A percentile compares a stretch with the other conserved stretches of the same genome.
Conservation (phyloP, 768 basidiomycete genomes). For the Gloeostereum incarnatum region DNA sequence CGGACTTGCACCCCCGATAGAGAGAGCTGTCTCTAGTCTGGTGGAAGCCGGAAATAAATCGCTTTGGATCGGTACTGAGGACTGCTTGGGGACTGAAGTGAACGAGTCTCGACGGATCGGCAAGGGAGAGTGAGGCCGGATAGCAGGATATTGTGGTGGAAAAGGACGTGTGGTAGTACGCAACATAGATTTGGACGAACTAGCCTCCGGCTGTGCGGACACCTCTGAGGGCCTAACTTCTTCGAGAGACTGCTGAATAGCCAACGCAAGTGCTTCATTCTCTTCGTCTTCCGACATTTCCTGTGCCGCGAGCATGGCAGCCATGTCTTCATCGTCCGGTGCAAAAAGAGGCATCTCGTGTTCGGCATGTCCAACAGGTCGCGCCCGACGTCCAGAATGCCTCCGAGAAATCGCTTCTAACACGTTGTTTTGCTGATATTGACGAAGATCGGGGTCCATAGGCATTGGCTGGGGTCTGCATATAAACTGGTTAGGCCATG, state of each 20-base stretch:
- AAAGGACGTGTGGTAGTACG: too few species aligned
- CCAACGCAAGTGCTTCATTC: slow-evolving; percentile 45
- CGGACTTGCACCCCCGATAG: slow-evolving; percentile 53
- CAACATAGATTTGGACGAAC: too few species aligned
- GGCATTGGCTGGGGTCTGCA: slow-evolving; percentile 21
- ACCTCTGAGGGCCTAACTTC: slow-evolving; percentile 13
- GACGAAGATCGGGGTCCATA: slow-evolving; percentile 54
- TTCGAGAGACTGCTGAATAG: slow-evolving; percentile 54
- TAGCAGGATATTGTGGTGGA: too few species aligned
- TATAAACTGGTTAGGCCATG: slow-evolving; percentile 2
- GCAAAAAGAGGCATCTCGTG: slow-evolving; percentile 42
- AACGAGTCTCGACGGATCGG: too few species aligned
- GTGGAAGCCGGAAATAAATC: slow-evolving; percentile 38
- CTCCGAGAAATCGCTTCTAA: slow-evolving; percentile 49
- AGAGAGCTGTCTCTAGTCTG: slow-evolving; percentile 56
- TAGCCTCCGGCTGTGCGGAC: too few species aligned
- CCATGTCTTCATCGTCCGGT: slow-evolving; percentile 37
- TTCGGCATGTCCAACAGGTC: slow-evolving; percentile 24
- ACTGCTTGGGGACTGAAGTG: slow-evolving; percentile 5
- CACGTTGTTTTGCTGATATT: slow-evolving; percentile 52
- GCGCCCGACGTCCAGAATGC: too few species aligned
- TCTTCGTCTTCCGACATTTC: slow-evolving; percentile 22
- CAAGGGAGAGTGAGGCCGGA: too few species aligned
- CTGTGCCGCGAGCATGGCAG: slow-evolving; percentile 10
- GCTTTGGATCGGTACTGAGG: slow-evolving; percentile 25